These are phyloP conservation scores for Ogataea nitratoaversa DNA, from an alignment of 805 yeast species.

Conservation along the genomic window DNA sequence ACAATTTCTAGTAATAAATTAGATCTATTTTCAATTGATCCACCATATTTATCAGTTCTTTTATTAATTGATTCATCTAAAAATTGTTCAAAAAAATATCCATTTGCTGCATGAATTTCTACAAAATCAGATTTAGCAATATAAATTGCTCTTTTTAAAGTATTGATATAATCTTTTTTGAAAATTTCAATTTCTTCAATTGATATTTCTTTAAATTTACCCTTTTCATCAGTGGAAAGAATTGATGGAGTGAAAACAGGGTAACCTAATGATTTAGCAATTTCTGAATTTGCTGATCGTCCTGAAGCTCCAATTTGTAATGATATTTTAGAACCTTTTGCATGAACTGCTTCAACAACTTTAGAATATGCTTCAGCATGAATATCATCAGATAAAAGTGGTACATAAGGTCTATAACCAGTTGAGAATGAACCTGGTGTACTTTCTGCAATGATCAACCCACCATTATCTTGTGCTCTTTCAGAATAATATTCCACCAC, in stretches of 20 bases:
- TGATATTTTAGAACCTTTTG: slow-evolving; percentile 39
- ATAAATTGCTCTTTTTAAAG: slow-evolving; percentile 38
- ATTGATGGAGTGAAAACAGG: slow-evolving; percentile 34
- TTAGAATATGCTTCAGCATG: slow-evolving; percentile 46
- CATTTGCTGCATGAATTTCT: slow-evolving; percentile 40
- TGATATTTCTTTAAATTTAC: slow-evolving; percentile 44
- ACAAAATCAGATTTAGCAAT: slow-evolving; percentile 39
- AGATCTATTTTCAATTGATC: slow-evolving; percentile 40
- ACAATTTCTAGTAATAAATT: slow-evolving; percentile 42
- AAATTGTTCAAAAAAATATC: slow-evolving; percentile 39
- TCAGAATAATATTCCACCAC: slow-evolving; percentile 48
- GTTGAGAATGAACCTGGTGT: slow-evolving; percentile 40
- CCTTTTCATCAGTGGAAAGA: slow-evolving; percentile 35
- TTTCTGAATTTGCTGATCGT: slow-evolving; percentile 31
- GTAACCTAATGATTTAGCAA: slow-evolving; percentile 32
- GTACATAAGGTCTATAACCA: slow-evolving; percentile 39
- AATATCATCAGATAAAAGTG: slow-evolving; percentile 44
- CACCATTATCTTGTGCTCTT: slow-evolving; percentile 49
- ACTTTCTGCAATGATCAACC: slow-evolving; percentile 56
- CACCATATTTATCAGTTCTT: slow-evolving; percentile 43
- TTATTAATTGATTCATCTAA: slow-evolving; percentile 32
- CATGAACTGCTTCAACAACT: slow-evolving; percentile 44
- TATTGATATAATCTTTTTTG: slow-evolving; percentile 36
- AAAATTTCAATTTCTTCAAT: slow-evolving; percentile 38
- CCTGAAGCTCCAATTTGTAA: slow-evolving; percentile 51